Evolutionary conservation across 257 asterid genomes (phyloP).

Genomic region (Solanum acaule): DNA sequence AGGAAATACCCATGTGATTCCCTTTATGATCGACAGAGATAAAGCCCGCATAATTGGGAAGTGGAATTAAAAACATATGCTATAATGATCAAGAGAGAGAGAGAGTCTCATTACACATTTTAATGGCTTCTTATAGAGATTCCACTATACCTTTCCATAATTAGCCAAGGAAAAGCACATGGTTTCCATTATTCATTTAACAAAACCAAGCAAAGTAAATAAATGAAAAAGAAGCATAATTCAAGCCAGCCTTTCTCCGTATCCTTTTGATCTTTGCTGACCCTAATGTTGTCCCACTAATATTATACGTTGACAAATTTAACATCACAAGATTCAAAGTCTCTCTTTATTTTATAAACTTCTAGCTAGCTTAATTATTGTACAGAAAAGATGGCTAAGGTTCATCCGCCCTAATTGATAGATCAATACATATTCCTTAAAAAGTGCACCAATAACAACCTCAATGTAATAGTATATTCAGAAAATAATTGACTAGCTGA

Average conservation of each 20-base stretch:
- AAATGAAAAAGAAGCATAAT: background rate
- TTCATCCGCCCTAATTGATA: background rate
- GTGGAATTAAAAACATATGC: background rate
- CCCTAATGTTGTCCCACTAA: background rate
- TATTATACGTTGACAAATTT: background rate
- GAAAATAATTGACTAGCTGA: background rate
- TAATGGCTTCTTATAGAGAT: background rate
- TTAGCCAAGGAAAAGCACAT: background rate
- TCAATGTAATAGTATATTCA: background rate
- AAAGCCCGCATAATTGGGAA: conserved; percentile 1
- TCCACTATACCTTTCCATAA: background rate
- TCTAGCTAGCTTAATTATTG: background rate
- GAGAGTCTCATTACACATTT: background rate
- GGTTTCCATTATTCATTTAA: background rate
- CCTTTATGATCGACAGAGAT: background rate
- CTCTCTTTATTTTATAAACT: background rate
- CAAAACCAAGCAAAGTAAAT: background rate
- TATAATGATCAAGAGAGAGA: conserved; percentile 1
- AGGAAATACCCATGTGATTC: conserved; percentile 11
- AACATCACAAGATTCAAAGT: background rate
- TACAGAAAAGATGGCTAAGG: no score
- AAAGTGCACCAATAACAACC: background rate
- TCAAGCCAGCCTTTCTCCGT: background rate
- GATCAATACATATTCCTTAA: background rate
- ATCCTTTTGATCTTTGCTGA: background rate